Conservation (phyloP, 768 basidiomycete genomes). For the Boletus pseudopeckii region DNA sequence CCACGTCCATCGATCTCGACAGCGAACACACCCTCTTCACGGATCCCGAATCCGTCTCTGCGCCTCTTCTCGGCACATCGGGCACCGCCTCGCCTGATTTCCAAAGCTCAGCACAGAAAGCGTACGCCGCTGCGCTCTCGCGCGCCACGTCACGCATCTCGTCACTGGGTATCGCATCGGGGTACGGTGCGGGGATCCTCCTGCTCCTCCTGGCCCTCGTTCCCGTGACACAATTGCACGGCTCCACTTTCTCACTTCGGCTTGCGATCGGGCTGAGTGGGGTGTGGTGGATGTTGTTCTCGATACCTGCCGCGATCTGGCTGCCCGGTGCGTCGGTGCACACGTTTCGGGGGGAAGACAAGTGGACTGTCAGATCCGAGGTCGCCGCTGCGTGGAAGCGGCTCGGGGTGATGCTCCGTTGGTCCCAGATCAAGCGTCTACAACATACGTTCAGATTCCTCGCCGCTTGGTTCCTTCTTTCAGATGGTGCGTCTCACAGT, state of each 20-base stretch:
- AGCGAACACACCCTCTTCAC: neutral
- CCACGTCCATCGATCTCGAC: slow-evolving; percentile 12
- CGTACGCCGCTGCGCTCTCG: slow-evolving; percentile 61
- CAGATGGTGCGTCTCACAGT: slow-evolving; percentile 60
- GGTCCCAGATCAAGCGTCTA: slow-evolving; percentile 68
- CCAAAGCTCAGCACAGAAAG: slow-evolving; percentile 24
- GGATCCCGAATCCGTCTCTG: slow-evolving; percentile 29
- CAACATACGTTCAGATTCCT: slow-evolving; percentile 87
- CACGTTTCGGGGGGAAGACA: neutral
- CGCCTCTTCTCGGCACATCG: slow-evolving; percentile 35
- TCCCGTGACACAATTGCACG: slow-evolving; percentile 69
- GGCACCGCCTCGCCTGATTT: slow-evolving; percentile 2
- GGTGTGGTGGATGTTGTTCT: slow-evolving; percentile 83
- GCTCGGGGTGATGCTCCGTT: slow-evolving; percentile 70
- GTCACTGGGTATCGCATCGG: slow-evolving; percentile 79
- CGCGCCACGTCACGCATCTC: slow-evolving; percentile 81
- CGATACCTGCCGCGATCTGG: slow-evolving; percentile 74
- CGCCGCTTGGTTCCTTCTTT: slow-evolving; percentile 91
- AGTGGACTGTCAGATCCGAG: slow-evolving; percentile 50
- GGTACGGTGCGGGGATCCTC: slow-evolving; percentile 80
- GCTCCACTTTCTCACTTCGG: slow-evolving; percentile 74
- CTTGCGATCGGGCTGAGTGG: slow-evolving; percentile 85
- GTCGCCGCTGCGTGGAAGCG: slow-evolving; percentile 71
- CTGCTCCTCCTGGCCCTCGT: slow-evolving; percentile 71
- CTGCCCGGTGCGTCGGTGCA: slow-evolving; percentile 43